phyloP scores from a whole-genome alignment of 345 rosid species.

The Arabidopsis arenosa region DNA sequence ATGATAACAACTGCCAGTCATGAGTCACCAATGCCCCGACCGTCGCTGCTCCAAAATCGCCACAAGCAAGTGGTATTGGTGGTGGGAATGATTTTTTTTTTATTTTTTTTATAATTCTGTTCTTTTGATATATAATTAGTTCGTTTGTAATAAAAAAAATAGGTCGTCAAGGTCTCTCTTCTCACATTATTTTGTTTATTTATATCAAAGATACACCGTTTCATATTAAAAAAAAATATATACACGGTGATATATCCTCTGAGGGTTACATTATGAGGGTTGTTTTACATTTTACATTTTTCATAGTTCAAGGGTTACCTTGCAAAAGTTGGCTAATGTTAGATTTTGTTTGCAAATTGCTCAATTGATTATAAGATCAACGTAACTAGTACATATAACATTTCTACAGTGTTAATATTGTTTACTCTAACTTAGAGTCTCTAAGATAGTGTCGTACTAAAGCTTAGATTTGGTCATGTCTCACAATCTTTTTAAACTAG shows the following conservation, averaged over 20 bases:
- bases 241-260: background rate
- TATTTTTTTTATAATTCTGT: too few species aligned
- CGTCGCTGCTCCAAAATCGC: too few species aligned
- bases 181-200: too few species aligned
- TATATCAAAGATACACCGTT: too few species aligned
- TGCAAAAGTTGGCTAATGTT: background rate
- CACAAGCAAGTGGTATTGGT: too few species aligned
- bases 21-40: too few species aligned
- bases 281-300: background rate
- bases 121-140: too few species aligned
- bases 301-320: background rate
- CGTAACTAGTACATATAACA: background rate
- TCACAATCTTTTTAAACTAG: background rate
- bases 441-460: background rate
- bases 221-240: too few species aligned
- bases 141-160: too few species aligned
- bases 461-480: constrained; percentile 3
- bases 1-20: too few species aligned
- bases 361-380: background rate
- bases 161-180: too few species aligned
- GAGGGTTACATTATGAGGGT: background rate
- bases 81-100: too few species aligned
- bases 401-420: background rate
- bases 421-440: background rate
- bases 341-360: background rate